Conservation (phyloP, 1,139 yeast genomes). For the Magnusiomyces tetraspermus region DNA sequence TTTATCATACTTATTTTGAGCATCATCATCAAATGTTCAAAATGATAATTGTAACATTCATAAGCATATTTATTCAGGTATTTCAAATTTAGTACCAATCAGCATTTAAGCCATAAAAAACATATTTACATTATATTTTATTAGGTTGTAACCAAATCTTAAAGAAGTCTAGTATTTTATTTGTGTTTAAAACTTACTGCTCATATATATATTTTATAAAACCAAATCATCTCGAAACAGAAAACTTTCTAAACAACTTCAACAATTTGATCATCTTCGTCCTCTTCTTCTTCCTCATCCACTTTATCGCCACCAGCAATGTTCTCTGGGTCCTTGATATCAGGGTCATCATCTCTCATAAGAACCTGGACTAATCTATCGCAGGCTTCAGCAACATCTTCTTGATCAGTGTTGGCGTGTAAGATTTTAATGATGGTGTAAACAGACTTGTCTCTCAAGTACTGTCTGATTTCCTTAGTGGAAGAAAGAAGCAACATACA, state of each 20-base stretch:
- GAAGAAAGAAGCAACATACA: constrained; percentile 69
- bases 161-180: too few species aligned
- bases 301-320: constrained; percentile 27
- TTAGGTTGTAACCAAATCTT: too few species aligned
- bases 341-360: constrained; percentile 81
- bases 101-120: too few species aligned
- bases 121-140: too few species aligned
- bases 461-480: constrained; percentile 61
- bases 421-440: constrained; percentile 79
- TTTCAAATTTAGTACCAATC: too few species aligned
- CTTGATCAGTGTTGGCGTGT: constrained; percentile 59
- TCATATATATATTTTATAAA: too few species aligned
- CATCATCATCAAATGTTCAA: too few species aligned
- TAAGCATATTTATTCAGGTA: too few species aligned
- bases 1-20: too few species aligned
- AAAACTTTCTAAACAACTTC: constrained; percentile 18
- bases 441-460: constrained; percentile 65
- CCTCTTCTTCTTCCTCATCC: constrained; percentile 28
- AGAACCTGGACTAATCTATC: constrained; percentile 62
- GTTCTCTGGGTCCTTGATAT: constrained; percentile 45
- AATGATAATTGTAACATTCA: too few species aligned
- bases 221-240: too few species aligned
- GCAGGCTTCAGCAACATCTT: constrained; percentile 48
- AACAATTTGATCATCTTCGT: constrained; percentile 26
- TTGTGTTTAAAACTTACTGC: too few species aligned